Conservation (phyloP, 2,329 filamentous ascomycete genomes). For the Pseudocercospora cruenta region DNA sequence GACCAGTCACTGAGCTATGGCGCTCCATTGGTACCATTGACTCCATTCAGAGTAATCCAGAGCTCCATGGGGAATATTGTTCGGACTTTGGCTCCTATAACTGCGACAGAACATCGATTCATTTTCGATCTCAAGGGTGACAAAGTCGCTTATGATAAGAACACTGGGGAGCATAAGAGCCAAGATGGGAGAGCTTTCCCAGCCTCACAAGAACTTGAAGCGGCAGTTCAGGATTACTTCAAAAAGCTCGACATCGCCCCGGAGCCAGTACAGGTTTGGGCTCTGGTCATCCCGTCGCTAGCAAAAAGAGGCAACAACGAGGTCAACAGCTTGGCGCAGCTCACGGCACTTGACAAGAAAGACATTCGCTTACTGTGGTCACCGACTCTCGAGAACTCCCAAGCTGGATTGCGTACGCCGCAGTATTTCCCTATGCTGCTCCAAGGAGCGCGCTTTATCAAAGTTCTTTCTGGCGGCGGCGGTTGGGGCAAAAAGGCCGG, state of each 20-base stretch:
- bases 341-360: neutral
- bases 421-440: neutral
- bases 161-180: neutral
- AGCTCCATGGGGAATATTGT: conserved; percentile 79
- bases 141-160: neutral
- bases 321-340: neutral
- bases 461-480: conserved; percentile 74
- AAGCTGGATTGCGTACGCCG: neutral
- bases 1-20: neutral
- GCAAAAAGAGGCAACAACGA: neutral
- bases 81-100: conserved; percentile 41
- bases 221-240: conserved; percentile 63
- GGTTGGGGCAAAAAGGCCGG: conserved; percentile 84
- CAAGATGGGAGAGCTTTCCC: conserved; percentile 42
- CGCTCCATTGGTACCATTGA: conserved; percentile 53
- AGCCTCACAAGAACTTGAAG: conserved; percentile 74
- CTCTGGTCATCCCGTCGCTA: conserved; percentile 62
- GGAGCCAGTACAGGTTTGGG: conserved; percentile 69
- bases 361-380: neutral
- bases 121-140: neutral
- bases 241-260: conserved; percentile 45
- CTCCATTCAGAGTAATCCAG: conserved; percentile 65
- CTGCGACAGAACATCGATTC: neutral
- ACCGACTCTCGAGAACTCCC: neutral
- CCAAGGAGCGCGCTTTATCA: conserved; percentile 47